Conservation (phyloP, 2,329 filamentous ascomycete genomes). For the Trichoderma asperellum region DNA sequence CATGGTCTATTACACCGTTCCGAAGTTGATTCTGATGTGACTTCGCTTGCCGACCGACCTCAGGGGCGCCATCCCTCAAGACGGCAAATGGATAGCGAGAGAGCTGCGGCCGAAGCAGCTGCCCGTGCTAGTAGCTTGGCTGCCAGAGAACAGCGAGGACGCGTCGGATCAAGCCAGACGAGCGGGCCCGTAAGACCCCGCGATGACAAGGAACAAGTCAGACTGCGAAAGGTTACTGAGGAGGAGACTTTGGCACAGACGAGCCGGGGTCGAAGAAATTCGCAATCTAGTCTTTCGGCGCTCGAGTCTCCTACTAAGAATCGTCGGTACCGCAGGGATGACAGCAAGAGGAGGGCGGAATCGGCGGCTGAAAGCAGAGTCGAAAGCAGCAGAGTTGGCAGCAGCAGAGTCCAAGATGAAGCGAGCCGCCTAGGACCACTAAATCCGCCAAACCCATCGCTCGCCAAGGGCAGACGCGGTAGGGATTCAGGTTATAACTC, state of each 20-base stretch:
- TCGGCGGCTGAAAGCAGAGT: constrained; percentile 50
- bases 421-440: constrained; percentile 47
- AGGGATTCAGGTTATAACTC: constrained; percentile 69
- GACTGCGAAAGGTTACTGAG: constrained; percentile 63
- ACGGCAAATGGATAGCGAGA: constrained; percentile 51
- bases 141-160: constrained; percentile 49
- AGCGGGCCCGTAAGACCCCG: constrained; percentile 60
- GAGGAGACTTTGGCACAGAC: constrained; percentile 57
- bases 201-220: constrained; percentile 63
- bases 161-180: constrained; percentile 45
- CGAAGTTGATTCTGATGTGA: constrained; percentile 40
- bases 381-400: constrained; percentile 42
- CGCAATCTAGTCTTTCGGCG: constrained; percentile 60
- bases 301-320: constrained; percentile 54
- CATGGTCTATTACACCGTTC: constrained; percentile 46
- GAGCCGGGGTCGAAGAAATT: constrained; percentile 54
- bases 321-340: constrained; percentile 58
- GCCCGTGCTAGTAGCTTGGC: constrained; percentile 54
- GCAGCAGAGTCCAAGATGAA: constrained; percentile 45
- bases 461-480: constrained; percentile 53
- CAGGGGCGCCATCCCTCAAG: constrained; percentile 52
- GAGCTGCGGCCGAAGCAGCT: constrained; percentile 52
- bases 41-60: constrained; percentile 42
- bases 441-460: constrained; percentile 60
- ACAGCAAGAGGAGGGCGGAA: constrained; percentile 52